Conservation (phyloP, 116 monocot species). For the Zostera marina region DNA sequence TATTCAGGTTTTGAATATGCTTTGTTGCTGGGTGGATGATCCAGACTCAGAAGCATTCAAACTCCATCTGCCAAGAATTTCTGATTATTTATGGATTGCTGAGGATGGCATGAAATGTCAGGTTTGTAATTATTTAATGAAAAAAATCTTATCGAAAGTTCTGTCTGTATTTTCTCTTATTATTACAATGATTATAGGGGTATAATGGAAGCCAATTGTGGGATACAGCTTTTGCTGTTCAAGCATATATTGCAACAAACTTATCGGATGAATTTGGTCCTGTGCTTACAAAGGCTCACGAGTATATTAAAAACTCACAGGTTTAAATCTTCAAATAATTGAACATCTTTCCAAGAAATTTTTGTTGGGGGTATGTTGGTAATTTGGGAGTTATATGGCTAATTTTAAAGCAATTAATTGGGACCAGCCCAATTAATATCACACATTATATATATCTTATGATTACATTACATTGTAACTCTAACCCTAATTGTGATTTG, state of each 20-base stretch:
- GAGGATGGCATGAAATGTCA: conserved; percentile 99
- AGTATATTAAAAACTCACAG: conserved; percentile 73
- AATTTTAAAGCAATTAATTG: no score
- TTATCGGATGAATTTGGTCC: conserved; percentile 67
- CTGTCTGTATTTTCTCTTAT: background rate
- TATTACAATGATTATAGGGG: conserved; percentile 23
- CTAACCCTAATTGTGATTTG: no score
- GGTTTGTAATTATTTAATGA: conserved; percentile 15
- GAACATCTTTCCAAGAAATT: background rate
- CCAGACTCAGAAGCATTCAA: conserved; percentile 85
- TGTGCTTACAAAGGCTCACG: conserved; percentile 57
- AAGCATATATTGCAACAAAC: conserved; percentile 67
- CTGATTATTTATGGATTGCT: conserved; percentile 80
- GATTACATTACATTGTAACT: no score
- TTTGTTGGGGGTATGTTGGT: no score
- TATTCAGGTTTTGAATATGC: conserved; percentile 71
- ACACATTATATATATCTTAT: no score
- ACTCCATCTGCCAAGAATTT: conserved; percentile 62
- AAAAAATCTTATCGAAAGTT: background rate
- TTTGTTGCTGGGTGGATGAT: conserved; percentile 93
- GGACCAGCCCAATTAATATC: no score
- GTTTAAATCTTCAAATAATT: conserved; percentile 11
- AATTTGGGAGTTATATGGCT: no score
- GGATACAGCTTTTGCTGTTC: conserved; percentile 84
- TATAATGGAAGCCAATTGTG: conserved; percentile 96